phyloP scores from a whole-genome alignment of 352 stramenopile species.

The Achlya hypogyna region DNA sequence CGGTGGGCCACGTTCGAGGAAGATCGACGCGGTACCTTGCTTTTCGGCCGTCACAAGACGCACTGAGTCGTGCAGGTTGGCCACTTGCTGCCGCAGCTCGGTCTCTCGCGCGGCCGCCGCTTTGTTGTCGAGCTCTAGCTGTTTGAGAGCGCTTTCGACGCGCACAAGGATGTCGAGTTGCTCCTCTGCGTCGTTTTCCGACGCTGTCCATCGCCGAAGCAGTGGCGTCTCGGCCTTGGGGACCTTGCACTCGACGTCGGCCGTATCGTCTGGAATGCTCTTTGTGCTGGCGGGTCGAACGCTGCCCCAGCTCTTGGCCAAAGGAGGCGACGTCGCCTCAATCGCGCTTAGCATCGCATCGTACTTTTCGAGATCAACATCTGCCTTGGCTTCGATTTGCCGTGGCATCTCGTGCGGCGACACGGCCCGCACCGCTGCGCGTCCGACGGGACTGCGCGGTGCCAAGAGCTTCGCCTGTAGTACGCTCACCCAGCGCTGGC shows the following conservation, averaged over 20 bases:
- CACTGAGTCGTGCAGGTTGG: constrained; percentile 42
- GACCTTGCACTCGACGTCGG: background rate
- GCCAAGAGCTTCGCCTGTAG: constrained; percentile 32
- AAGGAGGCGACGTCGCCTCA: background rate
- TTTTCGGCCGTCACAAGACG: constrained; percentile 43
- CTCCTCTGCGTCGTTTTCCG: constrained; percentile 18
- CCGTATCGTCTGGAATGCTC: background rate
- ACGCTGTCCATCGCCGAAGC: background rate
- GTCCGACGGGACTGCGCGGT: constrained; percentile 22
- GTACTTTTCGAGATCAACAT: constrained; percentile 8
- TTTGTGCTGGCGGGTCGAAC: background rate
- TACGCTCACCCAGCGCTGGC: constrained; percentile 45
- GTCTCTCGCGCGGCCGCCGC: constrained; percentile 38
- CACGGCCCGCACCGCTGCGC: too few species aligned
- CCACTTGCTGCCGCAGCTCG: constrained; percentile 41
- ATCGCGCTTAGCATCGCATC: background rate
- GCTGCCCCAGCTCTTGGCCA: background rate
- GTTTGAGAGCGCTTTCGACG: constrained; percentile 55
- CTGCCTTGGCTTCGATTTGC: background rate
- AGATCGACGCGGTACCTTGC: constrained; percentile 21
- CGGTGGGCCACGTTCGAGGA: background rate
- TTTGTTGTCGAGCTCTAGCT: constrained; percentile 61
- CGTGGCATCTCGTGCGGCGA: background rate
- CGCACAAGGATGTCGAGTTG: constrained; percentile 54
- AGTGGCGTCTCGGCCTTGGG: background rate